phyloP scores from a whole-genome alignment of 2,329 filamentous ascomycete species.

The Fonsecaea multimorphosa region DNA sequence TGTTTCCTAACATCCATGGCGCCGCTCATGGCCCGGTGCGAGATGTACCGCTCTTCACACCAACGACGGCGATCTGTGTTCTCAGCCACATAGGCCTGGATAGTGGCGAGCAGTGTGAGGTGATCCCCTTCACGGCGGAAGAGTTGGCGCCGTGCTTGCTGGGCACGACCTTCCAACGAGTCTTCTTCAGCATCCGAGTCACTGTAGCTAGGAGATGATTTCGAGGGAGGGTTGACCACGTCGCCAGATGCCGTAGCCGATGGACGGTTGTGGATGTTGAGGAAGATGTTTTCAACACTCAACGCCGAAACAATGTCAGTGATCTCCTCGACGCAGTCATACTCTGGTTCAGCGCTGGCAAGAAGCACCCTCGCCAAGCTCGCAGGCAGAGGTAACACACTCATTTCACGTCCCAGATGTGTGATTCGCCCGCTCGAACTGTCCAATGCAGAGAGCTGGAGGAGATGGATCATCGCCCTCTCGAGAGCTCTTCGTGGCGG shows the following conservation, averaged over 20 bases:
- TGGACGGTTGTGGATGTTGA: slow-evolving; percentile 54
- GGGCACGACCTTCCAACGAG: slow-evolving; percentile 49
- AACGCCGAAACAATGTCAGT: slow-evolving; percentile 80
- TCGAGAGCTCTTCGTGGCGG: slow-evolving; percentile 79
- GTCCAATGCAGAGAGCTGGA: slow-evolving; percentile 76
- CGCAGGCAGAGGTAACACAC: slow-evolving; percentile 81
- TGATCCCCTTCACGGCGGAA: slow-evolving; percentile 68
- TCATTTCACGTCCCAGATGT: slow-evolving; percentile 74
- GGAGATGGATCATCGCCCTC: slow-evolving; percentile 79
- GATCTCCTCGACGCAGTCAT: slow-evolving; percentile 76
- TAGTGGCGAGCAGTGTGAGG: slow-evolving; percentile 65
- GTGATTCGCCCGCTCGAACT: slow-evolving; percentile 73
- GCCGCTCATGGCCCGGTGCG: slow-evolving; percentile 68
- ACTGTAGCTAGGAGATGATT: neutral
- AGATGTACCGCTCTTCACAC: slow-evolving; percentile 65
- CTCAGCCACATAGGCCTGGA: slow-evolving; percentile 65
- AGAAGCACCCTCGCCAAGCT: slow-evolving; percentile 81
- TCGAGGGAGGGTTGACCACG: neutral
- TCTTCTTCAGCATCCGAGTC: slow-evolving; percentile 23
- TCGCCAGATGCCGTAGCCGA: slow-evolving; percentile 5
- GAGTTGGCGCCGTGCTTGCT: slow-evolving; percentile 61
- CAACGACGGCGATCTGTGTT: slow-evolving; percentile 64
- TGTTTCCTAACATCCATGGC: slow-evolving; percentile 58
- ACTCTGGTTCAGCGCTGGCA: slow-evolving; percentile 72
- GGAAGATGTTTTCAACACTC: slow-evolving; percentile 69